Conservation (phyloP, 371 early-diverging fungal genomes). For the Furculomyces boomerangus region DNA sequence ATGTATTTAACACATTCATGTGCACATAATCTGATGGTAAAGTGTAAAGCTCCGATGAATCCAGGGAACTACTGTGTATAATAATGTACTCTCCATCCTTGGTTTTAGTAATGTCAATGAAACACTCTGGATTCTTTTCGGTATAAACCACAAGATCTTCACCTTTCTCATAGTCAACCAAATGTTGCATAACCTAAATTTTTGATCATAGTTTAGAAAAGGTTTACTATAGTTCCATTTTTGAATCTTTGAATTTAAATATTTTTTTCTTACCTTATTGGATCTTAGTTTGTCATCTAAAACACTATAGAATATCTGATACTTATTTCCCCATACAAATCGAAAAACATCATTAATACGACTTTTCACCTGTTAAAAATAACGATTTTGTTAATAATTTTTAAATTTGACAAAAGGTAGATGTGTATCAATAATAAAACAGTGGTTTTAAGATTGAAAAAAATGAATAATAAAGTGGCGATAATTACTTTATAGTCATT, state of each 20-base stretch:
- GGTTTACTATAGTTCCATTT: no score
- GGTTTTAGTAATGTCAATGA: slow-evolving; percentile 61
- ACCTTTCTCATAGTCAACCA: slow-evolving; percentile 5
- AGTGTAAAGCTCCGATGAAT: slow-evolving; percentile 52
- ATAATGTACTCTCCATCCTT: slow-evolving; percentile 57
- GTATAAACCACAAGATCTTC: slow-evolving; percentile 44
- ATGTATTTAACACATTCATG: slow-evolving; percentile 1
- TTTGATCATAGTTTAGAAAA: slow-evolving; percentile 1
- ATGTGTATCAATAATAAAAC: not conserved
- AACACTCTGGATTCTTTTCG: slow-evolving; percentile 42
- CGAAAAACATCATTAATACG: slow-evolving; percentile 50
- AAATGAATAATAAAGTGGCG: not conserved
- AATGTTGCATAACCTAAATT: slow-evolving; percentile 4
- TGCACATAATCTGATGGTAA: slow-evolving; percentile 29
- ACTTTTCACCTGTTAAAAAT: slow-evolving; percentile 20
- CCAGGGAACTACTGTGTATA: slow-evolving; percentile 52
- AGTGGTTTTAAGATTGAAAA: not conserved
- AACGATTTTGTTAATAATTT: not conserved
- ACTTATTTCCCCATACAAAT: slow-evolving; percentile 52
- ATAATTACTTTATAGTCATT: not conserved
- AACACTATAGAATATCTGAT: slow-evolving; percentile 49
- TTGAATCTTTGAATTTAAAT: no score
- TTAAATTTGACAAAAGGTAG: not conserved
- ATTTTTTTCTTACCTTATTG: slow-evolving; percentile 33
- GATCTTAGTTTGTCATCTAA: slow-evolving; percentile 56